These are phyloP conservation scores for Grosmannia serpens DNA, from an alignment of 2,329 filamentous ascomycete species.

Conservation along the genomic window DNA sequence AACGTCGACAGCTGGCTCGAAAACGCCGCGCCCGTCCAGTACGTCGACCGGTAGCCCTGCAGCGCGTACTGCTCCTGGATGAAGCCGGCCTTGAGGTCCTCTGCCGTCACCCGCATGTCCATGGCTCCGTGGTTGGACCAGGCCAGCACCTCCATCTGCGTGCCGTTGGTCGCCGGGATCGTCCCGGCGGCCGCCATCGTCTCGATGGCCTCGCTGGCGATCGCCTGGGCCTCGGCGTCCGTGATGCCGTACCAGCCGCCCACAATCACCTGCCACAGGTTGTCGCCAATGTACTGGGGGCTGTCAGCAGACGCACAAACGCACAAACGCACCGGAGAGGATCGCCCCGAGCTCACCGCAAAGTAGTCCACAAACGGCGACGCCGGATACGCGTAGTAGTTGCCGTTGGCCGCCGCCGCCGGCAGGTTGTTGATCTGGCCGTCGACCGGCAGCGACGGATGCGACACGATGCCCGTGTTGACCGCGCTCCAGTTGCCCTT, in stretches of 20 bases:
- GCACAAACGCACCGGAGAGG: too few relatives aligned
- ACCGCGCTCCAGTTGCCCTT: slow-evolving; percentile 21
- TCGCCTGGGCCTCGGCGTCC: slow-evolving; percentile 14
- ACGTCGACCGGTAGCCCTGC: slow-evolving; percentile 27
- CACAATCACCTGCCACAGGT: slow-evolving; percentile 18
- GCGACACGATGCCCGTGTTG: slow-evolving; percentile 20
- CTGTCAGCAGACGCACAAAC: too few relatives aligned
- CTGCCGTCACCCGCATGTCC: slow-evolving; percentile 18
- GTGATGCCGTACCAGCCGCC: slow-evolving; percentile 13
- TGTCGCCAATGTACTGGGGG: slow-evolving; percentile 15
- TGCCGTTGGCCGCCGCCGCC: slow-evolving; percentile 13
- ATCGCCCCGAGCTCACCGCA: background rate
- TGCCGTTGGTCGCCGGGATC: slow-evolving; percentile 10
- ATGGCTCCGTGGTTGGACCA: slow-evolving; percentile 21
- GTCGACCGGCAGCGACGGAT: slow-evolving; percentile 19
- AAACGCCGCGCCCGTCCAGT: slow-evolving; percentile 26
- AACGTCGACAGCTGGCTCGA: slow-evolving; percentile 20
- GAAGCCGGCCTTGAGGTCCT: slow-evolving; percentile 22
- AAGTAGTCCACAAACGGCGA: slow-evolving; percentile 18
- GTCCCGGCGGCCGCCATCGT: slow-evolving; percentile 14
- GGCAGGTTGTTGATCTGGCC: slow-evolving; percentile 19
- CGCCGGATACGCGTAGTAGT: slow-evolving; percentile 17
- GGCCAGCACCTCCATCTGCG: slow-evolving; percentile 13
- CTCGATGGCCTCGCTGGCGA: slow-evolving; percentile 15
- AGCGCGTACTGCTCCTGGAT: slow-evolving; percentile 23